phyloP scores from a whole-genome alignment of 1,284 basidiomycete species.

The Ceratobasidium sp. region DNA sequence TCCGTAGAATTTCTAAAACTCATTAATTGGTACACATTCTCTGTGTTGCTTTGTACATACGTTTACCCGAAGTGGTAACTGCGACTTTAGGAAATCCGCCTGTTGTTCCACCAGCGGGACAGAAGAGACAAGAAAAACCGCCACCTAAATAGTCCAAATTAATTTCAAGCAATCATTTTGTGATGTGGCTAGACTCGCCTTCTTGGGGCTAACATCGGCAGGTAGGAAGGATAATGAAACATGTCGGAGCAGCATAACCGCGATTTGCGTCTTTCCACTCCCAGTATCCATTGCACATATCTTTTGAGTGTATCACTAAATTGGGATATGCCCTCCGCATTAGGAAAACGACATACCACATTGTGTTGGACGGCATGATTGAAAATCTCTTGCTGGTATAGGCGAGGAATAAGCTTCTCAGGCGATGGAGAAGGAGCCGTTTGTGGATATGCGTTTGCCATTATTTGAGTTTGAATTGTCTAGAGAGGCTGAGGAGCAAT shows the following conservation, averaged over 20 bases:
- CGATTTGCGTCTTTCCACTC: slow-evolving; percentile 68
- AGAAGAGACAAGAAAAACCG: slow-evolving; percentile 68
- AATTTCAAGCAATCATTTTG: slow-evolving; percentile 55
- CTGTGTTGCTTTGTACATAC: too few species aligned
- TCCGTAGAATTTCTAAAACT: slow-evolving; percentile 70
- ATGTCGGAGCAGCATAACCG: slow-evolving; percentile 79
- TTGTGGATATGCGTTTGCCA: neutral
- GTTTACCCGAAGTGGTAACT: slow-evolving; percentile 66
- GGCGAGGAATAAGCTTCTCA: slow-evolving; percentile 55
- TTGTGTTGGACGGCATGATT: slow-evolving; percentile 32
- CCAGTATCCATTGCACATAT: slow-evolving; percentile 79
- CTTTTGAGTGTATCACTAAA: slow-evolving; percentile 55
- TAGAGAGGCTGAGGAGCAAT: neutral
- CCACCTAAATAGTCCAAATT: slow-evolving; percentile 46
- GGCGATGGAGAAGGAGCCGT: neutral
- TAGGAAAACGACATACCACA: slow-evolving; percentile 26
- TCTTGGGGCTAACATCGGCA: slow-evolving; percentile 45
- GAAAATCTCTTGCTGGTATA: slow-evolving; percentile 55
- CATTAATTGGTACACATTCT: neutral
- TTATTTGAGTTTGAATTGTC: neutral
- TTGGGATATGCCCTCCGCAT: neutral
- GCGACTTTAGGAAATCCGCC: slow-evolving; percentile 63
- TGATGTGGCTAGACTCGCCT: slow-evolving; percentile 41
- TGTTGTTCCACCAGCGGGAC: slow-evolving; percentile 85
- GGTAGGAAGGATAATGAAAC: slow-evolving; percentile 60